These are phyloP conservation scores for Gliomastix tumulicola DNA, from an alignment of 2,329 filamentous ascomycete genomes.

Conservation along the genomic window DNA sequence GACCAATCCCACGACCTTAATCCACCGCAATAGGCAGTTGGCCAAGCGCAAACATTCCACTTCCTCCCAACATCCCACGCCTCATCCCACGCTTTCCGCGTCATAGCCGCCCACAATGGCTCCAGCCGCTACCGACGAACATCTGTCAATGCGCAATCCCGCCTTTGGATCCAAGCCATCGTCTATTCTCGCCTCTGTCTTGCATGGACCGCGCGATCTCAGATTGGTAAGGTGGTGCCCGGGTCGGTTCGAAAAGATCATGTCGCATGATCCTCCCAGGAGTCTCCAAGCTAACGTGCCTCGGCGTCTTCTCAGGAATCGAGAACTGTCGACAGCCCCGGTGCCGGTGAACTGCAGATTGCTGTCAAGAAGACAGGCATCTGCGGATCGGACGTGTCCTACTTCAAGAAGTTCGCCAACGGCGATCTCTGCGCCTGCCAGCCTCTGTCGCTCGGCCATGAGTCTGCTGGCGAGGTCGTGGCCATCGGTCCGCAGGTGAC, in stretches of 20 bases:
- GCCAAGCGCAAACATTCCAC: constrained; percentile 16
- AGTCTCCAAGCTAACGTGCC: constrained; percentile 9
- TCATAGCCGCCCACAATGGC: constrained; percentile 30
- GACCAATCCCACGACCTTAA: constrained; percentile 18
- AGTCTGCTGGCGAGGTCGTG: constrained; percentile 52
- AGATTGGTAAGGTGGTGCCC: constrained; percentile 42
- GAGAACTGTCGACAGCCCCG: constrained; percentile 31
- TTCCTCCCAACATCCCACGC: constrained; percentile 27
- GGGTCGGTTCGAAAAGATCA: background rate
- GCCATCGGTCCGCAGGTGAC: constrained; percentile 44
- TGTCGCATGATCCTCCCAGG: background rate
- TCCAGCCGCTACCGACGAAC: constrained; percentile 38
- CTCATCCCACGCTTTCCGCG: constrained; percentile 53
- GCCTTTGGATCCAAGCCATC: constrained; percentile 27
- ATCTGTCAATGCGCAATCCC: constrained; percentile 33
- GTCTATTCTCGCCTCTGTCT: constrained; percentile 44
- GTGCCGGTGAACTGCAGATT: constrained; percentile 53
- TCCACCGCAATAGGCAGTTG: constrained; percentile 21
- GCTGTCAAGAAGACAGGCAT: constrained; percentile 60
- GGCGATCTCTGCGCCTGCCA: constrained; percentile 61
- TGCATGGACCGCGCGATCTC: constrained; percentile 50
- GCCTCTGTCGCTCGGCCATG: constrained; percentile 58
- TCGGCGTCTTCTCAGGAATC: constrained; percentile 1
- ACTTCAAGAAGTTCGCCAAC: constrained; percentile 68
- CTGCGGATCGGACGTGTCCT: constrained; percentile 64